These are phyloP conservation scores for Hyphodiscus sp. DNA, from an alignment of 2,329 filamentous ascomycete genomes.

Conservation along the genomic window DNA sequence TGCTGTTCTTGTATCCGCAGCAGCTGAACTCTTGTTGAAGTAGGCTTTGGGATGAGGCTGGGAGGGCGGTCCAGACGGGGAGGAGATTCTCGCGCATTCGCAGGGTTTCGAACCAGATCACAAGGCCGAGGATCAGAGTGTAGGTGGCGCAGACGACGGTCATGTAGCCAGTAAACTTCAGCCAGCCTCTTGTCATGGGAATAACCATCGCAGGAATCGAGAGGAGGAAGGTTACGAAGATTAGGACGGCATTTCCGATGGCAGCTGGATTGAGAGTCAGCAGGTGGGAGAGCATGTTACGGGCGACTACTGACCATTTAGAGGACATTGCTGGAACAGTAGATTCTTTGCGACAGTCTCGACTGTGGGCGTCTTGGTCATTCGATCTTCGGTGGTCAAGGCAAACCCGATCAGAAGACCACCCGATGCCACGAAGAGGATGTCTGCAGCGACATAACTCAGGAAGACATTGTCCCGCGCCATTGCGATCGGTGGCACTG, in stretches of 20 bases:
- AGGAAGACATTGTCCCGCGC: constrained; percentile 44
- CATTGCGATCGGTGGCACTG: constrained; percentile 28
- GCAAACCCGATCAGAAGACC: constrained; percentile 46
- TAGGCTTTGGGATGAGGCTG: constrained; percentile 53
- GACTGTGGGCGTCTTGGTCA: constrained; percentile 36
- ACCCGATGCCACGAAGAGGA: constrained; percentile 46
- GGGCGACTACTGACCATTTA: constrained; percentile 40
- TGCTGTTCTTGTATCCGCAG: constrained; percentile 73
- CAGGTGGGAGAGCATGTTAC: constrained; percentile 2
- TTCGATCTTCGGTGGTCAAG: constrained; percentile 40
- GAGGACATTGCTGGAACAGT: constrained; percentile 44
- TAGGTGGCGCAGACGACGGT: constrained; percentile 56
- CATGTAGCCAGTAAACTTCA: constrained; percentile 63
- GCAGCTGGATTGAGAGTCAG: constrained; percentile 43
- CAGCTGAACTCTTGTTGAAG: constrained; percentile 72
- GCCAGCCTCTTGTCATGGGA: constrained; percentile 57
- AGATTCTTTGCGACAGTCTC: constrained; percentile 45
- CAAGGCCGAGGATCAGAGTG: constrained; percentile 58
- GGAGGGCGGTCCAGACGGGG: constrained; percentile 53
- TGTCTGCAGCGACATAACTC: constrained; percentile 43
- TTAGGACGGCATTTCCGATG: constrained; percentile 64
- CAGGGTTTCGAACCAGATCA: constrained; percentile 69
- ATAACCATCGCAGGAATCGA: constrained; percentile 68
- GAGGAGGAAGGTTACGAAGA: constrained; percentile 63
- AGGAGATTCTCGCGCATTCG: constrained; percentile 57